Base-by-base conservation (phyloP, 2,329 filamentous ascomycete species). In the Chaetomium olivaceum region DNA sequence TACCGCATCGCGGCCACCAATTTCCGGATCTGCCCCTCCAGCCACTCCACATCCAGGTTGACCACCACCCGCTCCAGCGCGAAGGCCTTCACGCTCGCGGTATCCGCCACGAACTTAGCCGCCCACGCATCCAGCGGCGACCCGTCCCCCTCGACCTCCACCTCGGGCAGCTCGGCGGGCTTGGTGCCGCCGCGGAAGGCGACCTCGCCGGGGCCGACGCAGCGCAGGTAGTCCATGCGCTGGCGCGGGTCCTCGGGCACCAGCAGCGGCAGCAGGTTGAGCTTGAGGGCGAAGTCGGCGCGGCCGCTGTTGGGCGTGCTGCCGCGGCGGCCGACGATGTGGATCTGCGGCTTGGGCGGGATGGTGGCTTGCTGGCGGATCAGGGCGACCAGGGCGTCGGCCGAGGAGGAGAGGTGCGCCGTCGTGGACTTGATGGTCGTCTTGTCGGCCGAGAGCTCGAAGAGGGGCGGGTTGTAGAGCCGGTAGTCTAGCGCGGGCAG, bases 211-310 rank as follows among this genome's bases (percentile, higher is more conserved):
- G 74, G 72, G 0, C 76, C 76, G 12, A 85, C 82, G 64, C 82
- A 81, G 25, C 83, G 81, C 54, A 86, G 77, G 73, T 86, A 87
- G 71, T 86, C 82, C 72, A 85, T 79, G 29, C 82, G 79, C 43
- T 76, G 70, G 27, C 71, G 73, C 8, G 77, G 73, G 62, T 82
- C 78, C 2, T 83, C 80, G 0, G 83, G 79, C 1, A 86, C 77
- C 5, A 87, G 76, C 12, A 86, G 75, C 57, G 75, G 77, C 81
- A 87, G 83, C 21, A 86, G 75, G 72, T 87, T 87, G 51, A 86
- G 75, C 71, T 80, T 82, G 65, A 87, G 73, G 64, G 81, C 78
- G 69, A 87, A 87, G 73, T 86, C 84, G 36, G 82, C 70, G 9
- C 59, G 50, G 6, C 59, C 62, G 39, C 50, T 46, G 33, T 67